Conservation (phyloP, 805 yeast species). For the Candida nonsorbophila region DNA sequence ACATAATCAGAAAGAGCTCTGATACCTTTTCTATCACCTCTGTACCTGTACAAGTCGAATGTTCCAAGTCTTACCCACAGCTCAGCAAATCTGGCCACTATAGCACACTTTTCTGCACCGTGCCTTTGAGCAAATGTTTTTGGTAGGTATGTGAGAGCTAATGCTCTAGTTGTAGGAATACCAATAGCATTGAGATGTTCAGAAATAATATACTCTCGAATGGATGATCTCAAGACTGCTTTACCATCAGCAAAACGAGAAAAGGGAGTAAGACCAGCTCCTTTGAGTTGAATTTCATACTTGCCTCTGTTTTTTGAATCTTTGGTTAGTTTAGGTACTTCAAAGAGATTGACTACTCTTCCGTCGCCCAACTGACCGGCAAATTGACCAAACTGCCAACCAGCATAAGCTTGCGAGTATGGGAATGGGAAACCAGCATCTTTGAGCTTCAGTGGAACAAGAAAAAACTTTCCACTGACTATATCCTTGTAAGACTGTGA, state of each 20-base stretch:
- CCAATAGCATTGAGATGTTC: slow-evolving; percentile 79
- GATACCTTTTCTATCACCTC: slow-evolving; percentile 63
- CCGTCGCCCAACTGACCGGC: slow-evolving; percentile 99
- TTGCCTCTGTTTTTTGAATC: slow-evolving; percentile 25
- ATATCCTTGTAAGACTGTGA: slow-evolving; percentile 47
- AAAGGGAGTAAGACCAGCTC: slow-evolving; percentile 88
- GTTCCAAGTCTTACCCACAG: slow-evolving; percentile 86
- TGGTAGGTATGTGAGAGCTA: slow-evolving; percentile 69
- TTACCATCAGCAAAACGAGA: slow-evolving; percentile 96
- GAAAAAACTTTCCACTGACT: slow-evolving; percentile 53
- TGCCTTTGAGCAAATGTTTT: slow-evolving; percentile 70
- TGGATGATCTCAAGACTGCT: slow-evolving; percentile 83
- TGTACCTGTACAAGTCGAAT: slow-evolving; percentile 75
- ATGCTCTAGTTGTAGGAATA: slow-evolving; percentile 81
- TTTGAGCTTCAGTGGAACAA: slow-evolving; percentile 20
- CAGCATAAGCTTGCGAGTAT: slow-evolving; percentile 89
- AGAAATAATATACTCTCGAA: slow-evolving; percentile 81
- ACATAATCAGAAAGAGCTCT: slow-evolving; percentile 65
- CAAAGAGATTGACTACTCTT: slow-evolving; percentile 78
- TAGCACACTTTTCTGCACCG: slow-evolving; percentile 74
- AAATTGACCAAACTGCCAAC: slow-evolving; percentile 93
- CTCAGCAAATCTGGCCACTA: slow-evolving; percentile 78
- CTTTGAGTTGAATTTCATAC: slow-evolving; percentile 80
- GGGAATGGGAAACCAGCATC: slow-evolving; percentile 50
- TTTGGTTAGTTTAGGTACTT: slow-evolving; percentile 40